A percentile compares a stretch with the other conserved stretches of the same genome.
phyloP scores from a whole-genome alignment of 768 basidiomycete genomes.

The Lactifluus volemus region DNA sequence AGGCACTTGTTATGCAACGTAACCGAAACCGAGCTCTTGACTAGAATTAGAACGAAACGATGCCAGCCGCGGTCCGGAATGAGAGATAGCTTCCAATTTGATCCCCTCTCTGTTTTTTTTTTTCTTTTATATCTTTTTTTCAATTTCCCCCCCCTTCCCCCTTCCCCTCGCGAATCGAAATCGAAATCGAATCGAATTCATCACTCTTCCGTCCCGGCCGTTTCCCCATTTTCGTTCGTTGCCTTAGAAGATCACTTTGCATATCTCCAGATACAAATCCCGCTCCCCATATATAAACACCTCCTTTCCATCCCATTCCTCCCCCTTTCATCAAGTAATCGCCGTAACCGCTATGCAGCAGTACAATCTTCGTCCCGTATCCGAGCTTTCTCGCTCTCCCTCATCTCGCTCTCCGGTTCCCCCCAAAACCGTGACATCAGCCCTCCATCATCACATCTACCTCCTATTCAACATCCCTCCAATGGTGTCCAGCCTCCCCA shows the following conservation, averaged over 20 bases:
- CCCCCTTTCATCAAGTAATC: background rate
- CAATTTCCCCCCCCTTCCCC: background rate
- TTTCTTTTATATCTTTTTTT: background rate
- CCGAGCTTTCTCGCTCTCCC: constrained; percentile 17
- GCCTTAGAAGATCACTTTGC: constrained; percentile 9
- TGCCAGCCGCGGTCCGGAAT: constrained; percentile 17
- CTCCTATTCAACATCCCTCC: constrained; percentile 16
- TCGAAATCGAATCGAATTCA: constrained; percentile 11
- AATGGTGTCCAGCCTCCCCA: constrained; percentile 7
- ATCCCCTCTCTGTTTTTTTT: constrained; percentile 3
- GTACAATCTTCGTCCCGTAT: constrained; percentile 18
- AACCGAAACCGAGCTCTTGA: background rate
- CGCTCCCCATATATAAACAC: constrained; percentile 15
- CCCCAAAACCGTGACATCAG: constrained; percentile 11
- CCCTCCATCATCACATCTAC: constrained; percentile 13
- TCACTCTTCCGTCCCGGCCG: constrained; percentile 13
- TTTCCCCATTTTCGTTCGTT: constrained; percentile 10
- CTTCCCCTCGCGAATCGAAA: constrained; percentile 5
- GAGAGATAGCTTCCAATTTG: constrained; percentile 17
- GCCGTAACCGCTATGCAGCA: constrained; percentile 8
- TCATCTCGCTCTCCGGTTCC: constrained; percentile 10
- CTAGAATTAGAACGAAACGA: background rate
- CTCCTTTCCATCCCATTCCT: background rate
- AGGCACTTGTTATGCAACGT: constrained; percentile 4
- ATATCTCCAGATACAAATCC: constrained; percentile 14